Evolutionary conservation across 495 filamentous ascomycete species (phyloP), one percentile per base, ranked within the genome.

Genomic region (Penicillium cinerascens): DNA sequence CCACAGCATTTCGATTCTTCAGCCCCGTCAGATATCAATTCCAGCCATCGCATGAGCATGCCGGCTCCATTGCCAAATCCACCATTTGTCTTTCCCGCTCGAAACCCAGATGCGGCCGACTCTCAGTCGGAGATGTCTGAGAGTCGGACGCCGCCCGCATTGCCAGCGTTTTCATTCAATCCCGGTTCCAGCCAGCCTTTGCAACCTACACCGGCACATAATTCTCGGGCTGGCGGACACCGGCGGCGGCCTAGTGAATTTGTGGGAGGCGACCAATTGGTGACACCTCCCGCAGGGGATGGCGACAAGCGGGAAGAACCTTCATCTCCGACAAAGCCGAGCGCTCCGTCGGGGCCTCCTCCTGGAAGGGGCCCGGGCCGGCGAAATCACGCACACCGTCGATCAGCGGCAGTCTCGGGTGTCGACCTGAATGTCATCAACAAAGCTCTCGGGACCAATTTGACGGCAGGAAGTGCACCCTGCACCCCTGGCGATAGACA

Each of bases 381-480:
- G 49, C 80, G 87, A 59, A 83, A 88, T 17, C 91, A 96, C 70
- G 85, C 85, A 11, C 91, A 95, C 72, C 82, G 90, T 44, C 82
- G 91, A 51, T 95, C 89, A n/a, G 85, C 82, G 29, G 91, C 91
- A 1, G 84, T 95, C 10, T 93, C 90, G n/a, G 86, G 79, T 53
- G 84, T 91, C 52, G 91, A 96, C 70, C 67, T 95, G 4, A 84
- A 83, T 6, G 78, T 83, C 17, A 87, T 95, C 41, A 71, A 89
- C 21, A 85, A 86, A 51, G 65, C 79, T 3, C 65, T 82, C 17
- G 71, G 69, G 48, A 39, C 74, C 44, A 68, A 65, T 49, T 48
- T 77, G 25, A 73, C 74, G 42, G 76, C 79, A 27, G 82, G 73
- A 43, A 91, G 84, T 60, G 85, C 87, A 6, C 89, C 90, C 5